Conservation (phyloP, 2,329 filamentous ascomycete genomes). For the Xylariaceae sp. region DNA sequence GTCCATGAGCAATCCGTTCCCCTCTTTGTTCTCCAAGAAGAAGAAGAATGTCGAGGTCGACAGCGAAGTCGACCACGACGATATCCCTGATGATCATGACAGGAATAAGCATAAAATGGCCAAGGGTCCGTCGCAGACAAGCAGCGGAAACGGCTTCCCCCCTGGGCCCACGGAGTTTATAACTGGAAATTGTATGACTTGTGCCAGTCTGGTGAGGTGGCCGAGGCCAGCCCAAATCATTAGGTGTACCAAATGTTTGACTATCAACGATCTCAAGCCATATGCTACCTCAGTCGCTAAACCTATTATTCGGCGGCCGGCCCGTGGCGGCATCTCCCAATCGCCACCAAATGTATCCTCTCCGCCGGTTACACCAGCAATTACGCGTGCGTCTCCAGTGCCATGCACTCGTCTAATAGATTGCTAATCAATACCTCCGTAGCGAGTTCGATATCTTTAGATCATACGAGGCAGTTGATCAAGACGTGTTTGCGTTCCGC, state of each 20-base stretch:
- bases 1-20: conserved; percentile 79
- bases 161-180: conserved; percentile 49
- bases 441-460: conserved; percentile 50
- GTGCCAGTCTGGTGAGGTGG: conserved; percentile 77
- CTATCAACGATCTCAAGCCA: conserved; percentile 74
- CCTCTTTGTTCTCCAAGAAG: conserved; percentile 62
- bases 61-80: conserved; percentile 33
- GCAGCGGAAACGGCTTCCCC: conserved; percentile 28
- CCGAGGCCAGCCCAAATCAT: conserved; percentile 71
- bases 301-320: conserved; percentile 22
- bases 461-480: conserved; percentile 55
- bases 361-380: conserved; percentile 16
- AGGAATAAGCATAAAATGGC: conserved; percentile 31
- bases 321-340: conserved; percentile 10
- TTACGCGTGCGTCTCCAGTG: conserved; percentile 21
- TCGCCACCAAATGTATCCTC: conserved; percentile 15
- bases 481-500: conserved; percentile 40
- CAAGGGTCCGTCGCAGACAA: conserved; percentile 30
- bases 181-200: conserved; percentile 80
- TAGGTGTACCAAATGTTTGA: conserved; percentile 79
- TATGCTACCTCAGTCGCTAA: conserved; percentile 23
- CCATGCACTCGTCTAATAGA: neutral
- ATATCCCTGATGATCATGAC: conserved; percentile 46
- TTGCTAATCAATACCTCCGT: conserved; percentile 13
- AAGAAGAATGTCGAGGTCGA: conserved; percentile 47